Percentiles rank a stretch among this genome's conserved stretches.
phyloP scores from a whole-genome alignment of 2,329 filamentous ascomycete species.

The Helicocarpus griseus region DNA sequence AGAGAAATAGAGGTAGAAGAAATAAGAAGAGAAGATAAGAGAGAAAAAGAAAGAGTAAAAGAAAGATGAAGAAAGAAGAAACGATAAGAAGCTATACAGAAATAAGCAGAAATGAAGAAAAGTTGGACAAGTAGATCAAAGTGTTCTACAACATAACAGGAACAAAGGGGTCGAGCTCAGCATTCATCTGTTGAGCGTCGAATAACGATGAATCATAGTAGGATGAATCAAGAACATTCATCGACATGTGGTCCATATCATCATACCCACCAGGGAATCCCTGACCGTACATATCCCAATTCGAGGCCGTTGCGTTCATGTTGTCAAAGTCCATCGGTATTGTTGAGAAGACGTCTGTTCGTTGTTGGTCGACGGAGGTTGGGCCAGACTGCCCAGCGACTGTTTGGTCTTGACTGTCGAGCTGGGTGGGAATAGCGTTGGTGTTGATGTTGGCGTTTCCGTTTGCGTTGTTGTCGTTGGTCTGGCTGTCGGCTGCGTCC shows the following conservation, averaged over 20 bases:
- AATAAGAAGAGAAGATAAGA: conserved; percentile 8
- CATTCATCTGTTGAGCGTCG: conserved; percentile 18
- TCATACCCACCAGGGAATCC: conserved; percentile 21
- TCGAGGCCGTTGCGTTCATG: conserved; percentile 12
- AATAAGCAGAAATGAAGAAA: conserved; percentile 7
- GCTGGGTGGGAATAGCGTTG: not conserved
- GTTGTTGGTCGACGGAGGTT: not conserved
- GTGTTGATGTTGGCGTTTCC: too few species aligned
- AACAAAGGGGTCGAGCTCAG: conserved; percentile 28
- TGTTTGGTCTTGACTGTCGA: not conserved
- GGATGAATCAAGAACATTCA: conserved; percentile 24
- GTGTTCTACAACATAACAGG: conserved; percentile 23
- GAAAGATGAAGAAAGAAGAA: conserved; percentile 6
- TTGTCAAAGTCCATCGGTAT: conserved; percentile 13
- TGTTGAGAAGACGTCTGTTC: conserved; percentile 10
- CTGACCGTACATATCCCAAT: conserved; percentile 17
- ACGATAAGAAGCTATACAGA: conserved; percentile 8
- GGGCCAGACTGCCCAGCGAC: not conserved
- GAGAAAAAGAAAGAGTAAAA: conserved; percentile 4
- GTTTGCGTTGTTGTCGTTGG: not conserved
- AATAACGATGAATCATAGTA: conserved; percentile 21
- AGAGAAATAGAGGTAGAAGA: conserved; percentile 3
- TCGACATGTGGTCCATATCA: conserved; percentile 16
- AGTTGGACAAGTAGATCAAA: conserved; percentile 11
- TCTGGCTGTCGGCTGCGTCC: not conserved